phyloP scores from a whole-genome alignment of 805 yeast genomes.

The Candida insectorum region DNA sequence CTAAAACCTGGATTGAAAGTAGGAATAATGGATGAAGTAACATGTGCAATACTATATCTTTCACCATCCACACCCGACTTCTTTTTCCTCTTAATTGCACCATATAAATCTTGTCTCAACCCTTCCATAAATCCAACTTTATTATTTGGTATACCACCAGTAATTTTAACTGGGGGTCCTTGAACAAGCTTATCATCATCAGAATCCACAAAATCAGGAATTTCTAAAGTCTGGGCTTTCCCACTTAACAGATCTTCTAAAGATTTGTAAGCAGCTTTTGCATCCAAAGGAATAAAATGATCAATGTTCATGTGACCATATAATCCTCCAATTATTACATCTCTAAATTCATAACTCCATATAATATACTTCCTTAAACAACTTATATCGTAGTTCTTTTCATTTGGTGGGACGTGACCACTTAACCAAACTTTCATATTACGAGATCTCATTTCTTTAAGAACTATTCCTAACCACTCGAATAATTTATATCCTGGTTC shows the following conservation, averaged over 20 bases:
- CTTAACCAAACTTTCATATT: slow-evolving; percentile 82
- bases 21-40: slow-evolving; percentile 75
- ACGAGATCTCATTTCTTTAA: slow-evolving; percentile 69
- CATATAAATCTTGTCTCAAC: slow-evolving; percentile 53
- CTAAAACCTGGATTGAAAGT: slow-evolving; percentile 82
- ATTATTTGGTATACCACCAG: slow-evolving; percentile 60
- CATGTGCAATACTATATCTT: slow-evolving; percentile 66
- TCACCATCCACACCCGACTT: slow-evolving; percentile 46
- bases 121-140: slow-evolving; percentile 62
- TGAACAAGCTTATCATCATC: slow-evolving; percentile 7
- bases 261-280: slow-evolving; percentile 61
- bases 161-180: slow-evolving; percentile 11
- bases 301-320: slow-evolving; percentile 91
- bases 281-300: slow-evolving; percentile 76
- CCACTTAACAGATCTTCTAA: slow-evolving; percentile 22
- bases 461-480: slow-evolving; percentile 72
- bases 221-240: slow-evolving; percentile 4
- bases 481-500: slow-evolving; percentile 80
- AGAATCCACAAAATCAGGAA: slow-evolving; percentile 6
- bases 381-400: slow-evolving; percentile 68
- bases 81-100: slow-evolving; percentile 43
- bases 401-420: slow-evolving; percentile 87
- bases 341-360: slow-evolving; percentile 85
- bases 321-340: slow-evolving; percentile 76
- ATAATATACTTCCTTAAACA: slow-evolving; percentile 72